Percentiles rank a stretch among this genome's conserved stretches.
Evolutionary conservation across 2,329 filamentous ascomycete genomes (phyloP).

Genomic region (Tolypocladium album): DNA sequence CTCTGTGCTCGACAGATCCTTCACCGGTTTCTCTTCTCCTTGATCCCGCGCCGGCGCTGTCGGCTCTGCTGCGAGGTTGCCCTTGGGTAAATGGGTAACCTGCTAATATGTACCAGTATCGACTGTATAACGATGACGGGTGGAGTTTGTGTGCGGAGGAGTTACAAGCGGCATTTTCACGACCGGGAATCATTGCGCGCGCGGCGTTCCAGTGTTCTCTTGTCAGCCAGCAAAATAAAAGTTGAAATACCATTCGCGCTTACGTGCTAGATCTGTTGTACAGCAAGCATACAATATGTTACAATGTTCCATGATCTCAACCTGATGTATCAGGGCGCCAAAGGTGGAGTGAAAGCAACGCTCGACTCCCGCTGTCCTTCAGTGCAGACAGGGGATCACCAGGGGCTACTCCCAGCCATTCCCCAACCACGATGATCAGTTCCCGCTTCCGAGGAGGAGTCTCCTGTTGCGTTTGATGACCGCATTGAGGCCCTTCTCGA

Average conservation of each 20-base stretch:
- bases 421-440: conserved; percentile 5
- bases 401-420: background rate
- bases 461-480: conserved; percentile 50
- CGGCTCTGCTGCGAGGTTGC: background rate
- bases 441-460: conserved; percentile 30
- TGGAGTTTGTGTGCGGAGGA: background rate
- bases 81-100: background rate
- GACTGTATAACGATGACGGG: background rate
- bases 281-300: background rate
- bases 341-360: background rate
- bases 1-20: background rate
- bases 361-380: background rate
- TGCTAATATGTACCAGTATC: background rate
- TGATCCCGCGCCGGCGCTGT: background rate
- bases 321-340: background rate
- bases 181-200: background rate
- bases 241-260: background rate
- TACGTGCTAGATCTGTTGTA: background rate
- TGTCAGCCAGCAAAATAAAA: background rate
- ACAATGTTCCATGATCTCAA: background rate
- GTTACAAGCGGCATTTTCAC: background rate
- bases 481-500: conserved; percentile 51
- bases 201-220: background rate
- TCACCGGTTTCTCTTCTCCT: background rate
- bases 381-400: background rate